These are phyloP conservation scores for Russula foetens DNA, from an alignment of 768 basidiomycete species.

Conservation along the genomic window DNA sequence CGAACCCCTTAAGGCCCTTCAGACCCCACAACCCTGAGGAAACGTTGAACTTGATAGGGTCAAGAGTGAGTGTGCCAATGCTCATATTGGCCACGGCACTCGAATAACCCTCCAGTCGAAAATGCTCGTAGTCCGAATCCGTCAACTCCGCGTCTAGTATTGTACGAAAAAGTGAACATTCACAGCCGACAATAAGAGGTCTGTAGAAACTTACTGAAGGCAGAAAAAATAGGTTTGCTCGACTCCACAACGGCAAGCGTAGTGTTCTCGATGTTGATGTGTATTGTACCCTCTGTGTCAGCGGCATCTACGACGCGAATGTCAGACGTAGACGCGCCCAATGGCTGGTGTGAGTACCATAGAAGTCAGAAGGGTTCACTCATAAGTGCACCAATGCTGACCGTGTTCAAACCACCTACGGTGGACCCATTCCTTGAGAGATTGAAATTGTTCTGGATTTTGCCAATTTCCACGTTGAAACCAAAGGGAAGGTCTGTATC, in stretches of 20 bases:
- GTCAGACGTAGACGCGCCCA: conserved; percentile 55
- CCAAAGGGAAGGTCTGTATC: conserved; percentile 62
- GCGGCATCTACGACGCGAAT: conserved; percentile 43
- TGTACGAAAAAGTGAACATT: not conserved
- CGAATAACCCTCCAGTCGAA: conserved; percentile 53
- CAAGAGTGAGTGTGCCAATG: conserved; percentile 59
- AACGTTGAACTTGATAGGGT: conserved; percentile 66
- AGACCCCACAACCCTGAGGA: conserved; percentile 52
- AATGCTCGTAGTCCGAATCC: conserved; percentile 37
- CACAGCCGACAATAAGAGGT: no score
- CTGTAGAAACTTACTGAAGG: conserved; percentile 43
- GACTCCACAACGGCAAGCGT: conserved; percentile 39
- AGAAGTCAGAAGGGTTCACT: not conserved
- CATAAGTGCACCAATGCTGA: conserved; percentile 21
- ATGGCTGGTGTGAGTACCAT: conserved; percentile 33
- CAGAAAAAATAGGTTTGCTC: conserved; percentile 44
- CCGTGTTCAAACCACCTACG: conserved; percentile 55
- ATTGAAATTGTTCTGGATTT: conserved; percentile 60
- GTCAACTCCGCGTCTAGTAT: conserved; percentile 54
- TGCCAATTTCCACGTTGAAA: conserved; percentile 46
- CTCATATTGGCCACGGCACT: conserved; percentile 51
- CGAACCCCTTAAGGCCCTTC: conserved; percentile 49
- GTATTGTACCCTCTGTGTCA: conserved; percentile 54
- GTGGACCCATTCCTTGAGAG: conserved; percentile 44
- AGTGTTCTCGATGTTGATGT: conserved; percentile 53